Conservation (phyloP, 2,329 filamentous ascomycete genomes). For the Capronia epimyces region DNA sequence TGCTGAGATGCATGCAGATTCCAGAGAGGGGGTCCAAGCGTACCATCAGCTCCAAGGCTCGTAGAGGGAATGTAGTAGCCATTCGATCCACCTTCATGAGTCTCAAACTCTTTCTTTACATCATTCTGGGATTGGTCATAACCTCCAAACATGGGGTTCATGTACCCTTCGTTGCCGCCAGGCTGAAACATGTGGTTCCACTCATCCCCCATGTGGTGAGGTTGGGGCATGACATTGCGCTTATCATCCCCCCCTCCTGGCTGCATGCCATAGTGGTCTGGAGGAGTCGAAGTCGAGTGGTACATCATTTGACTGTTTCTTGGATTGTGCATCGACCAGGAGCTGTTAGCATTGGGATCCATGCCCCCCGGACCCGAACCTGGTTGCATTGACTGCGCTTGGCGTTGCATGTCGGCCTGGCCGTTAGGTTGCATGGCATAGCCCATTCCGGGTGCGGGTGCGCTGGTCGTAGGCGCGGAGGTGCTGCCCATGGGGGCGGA, state of each 20-base stretch:
- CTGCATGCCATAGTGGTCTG: slow-evolving; percentile 28
- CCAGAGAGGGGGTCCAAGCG: slow-evolving; percentile 41
- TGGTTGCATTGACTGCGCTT: slow-evolving; percentile 25
- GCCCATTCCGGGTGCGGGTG: slow-evolving; percentile 25
- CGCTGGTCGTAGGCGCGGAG: slow-evolving; percentile 26
- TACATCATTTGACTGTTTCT: slow-evolving; percentile 35
- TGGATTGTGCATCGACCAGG: slow-evolving; percentile 43
- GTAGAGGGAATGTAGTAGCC: slow-evolving; percentile 46
- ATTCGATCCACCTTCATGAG: slow-evolving; percentile 43
- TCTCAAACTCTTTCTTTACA: slow-evolving; percentile 51
- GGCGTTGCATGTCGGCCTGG: slow-evolving; percentile 26
- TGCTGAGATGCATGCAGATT: slow-evolving; percentile 48
- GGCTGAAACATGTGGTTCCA: slow-evolving; percentile 75
- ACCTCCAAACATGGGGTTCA: slow-evolving; percentile 57
- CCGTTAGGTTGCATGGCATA: slow-evolving; percentile 25
- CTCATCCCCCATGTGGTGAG: slow-evolving; percentile 54
- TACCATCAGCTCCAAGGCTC: slow-evolving; percentile 44
- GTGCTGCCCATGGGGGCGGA: slow-evolving; percentile 26
- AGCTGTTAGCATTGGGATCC: slow-evolving; percentile 29
- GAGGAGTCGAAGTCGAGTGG: slow-evolving; percentile 23
- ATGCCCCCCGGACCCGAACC: slow-evolving; percentile 19
- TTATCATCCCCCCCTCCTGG: slow-evolving; percentile 35
- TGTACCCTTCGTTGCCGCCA: slow-evolving; percentile 62
- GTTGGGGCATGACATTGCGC: slow-evolving; percentile 52
- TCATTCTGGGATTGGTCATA: slow-evolving; percentile 65